Percentiles rank a stretch among this genome's conserved stretches.
These are phyloP conservation scores for Xylaria multiplex DNA, from an alignment of 2,329 filamentous ascomycete species.

Conservation along the genomic window DNA sequence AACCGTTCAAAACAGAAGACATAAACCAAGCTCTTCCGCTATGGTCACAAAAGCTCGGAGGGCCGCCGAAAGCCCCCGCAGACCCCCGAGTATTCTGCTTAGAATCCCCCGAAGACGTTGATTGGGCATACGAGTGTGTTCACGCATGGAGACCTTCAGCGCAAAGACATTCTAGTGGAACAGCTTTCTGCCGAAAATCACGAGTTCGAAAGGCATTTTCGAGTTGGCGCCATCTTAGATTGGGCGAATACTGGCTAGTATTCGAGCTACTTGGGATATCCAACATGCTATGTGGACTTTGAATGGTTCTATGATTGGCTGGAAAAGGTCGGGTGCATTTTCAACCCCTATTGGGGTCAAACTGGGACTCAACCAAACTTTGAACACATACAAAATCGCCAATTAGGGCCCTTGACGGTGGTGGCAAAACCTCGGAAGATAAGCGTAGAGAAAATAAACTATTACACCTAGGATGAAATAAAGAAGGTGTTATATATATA, in stretches of 20 bases:
- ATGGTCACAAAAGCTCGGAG: not conserved
- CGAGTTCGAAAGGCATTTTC: no score
- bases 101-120: constrained; percentile 16
- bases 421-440: no score
- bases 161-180: constrained; percentile 24
- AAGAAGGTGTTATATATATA: no score
- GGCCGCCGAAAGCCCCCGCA: not conserved
- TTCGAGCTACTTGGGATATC: constrained; percentile 30
- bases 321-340: constrained; percentile 15
- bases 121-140: constrained; percentile 23
- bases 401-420: no score
- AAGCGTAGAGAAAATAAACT: no score
- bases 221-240: constrained; percentile 13
- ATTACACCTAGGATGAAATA: no score
- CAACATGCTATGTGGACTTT: constrained; percentile 21
- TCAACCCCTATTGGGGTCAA: no score
- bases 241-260: constrained; percentile 28
- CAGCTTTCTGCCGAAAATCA: not conserved
- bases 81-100: constrained; percentile 22
- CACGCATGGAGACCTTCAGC: constrained; percentile 23
- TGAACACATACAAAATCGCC: no score
- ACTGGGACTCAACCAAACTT: no score
- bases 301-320: constrained; percentile 19
- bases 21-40: not conserved
- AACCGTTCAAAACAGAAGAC: not conserved